phyloP scores from a whole-genome alignment of 371 early-diverging fungal genomes.

The Zychaea mexicana region DNA sequence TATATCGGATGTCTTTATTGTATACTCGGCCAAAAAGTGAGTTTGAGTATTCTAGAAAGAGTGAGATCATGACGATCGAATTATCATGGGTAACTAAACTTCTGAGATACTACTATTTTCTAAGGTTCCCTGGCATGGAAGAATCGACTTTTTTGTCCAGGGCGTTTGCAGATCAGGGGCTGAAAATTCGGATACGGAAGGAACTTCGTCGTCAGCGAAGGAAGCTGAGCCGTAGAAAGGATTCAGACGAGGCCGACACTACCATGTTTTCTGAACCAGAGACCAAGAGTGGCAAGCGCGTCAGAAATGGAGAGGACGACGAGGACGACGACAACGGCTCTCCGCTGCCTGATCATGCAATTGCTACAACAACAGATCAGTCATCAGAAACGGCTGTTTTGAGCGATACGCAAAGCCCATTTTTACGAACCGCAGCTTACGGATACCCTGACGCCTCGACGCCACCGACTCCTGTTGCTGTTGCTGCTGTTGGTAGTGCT shows the following conservation, averaged over 20 bases:
- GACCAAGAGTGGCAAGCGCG: slow-evolving; percentile 4
- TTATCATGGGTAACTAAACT: background rate
- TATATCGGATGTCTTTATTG: slow-evolving; percentile 77
- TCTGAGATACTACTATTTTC: background rate
- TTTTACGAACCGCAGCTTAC: background rate
- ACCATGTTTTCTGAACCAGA: background rate
- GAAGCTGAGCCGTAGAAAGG: slow-evolving; percentile 24
- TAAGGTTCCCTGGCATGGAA: slow-evolving; percentile 90
- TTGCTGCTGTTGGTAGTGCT: background rate
- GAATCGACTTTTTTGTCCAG: slow-evolving; percentile 89
- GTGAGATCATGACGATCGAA: too few relatives aligned
- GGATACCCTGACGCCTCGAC: background rate
- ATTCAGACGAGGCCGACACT: slow-evolving; percentile 13
- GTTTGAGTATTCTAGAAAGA: background rate
- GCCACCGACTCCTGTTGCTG: background rate
- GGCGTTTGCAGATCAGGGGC: slow-evolving; percentile 93
- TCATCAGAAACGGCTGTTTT: background rate
- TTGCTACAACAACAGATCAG: background rate
- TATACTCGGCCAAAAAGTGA: slow-evolving; percentile 87
- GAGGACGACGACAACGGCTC: background rate
- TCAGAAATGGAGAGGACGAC: slow-evolving; percentile 6
- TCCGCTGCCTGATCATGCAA: background rate
- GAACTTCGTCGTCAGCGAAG: slow-evolving; percentile 52
- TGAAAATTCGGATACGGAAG: slow-evolving; percentile 90
- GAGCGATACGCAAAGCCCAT: background rate